Evolutionary conservation across 2,329 filamentous ascomycete species (phyloP), one percentile per base, ranked within the genome.

Genomic region (Byssothecium circinans): DNA sequence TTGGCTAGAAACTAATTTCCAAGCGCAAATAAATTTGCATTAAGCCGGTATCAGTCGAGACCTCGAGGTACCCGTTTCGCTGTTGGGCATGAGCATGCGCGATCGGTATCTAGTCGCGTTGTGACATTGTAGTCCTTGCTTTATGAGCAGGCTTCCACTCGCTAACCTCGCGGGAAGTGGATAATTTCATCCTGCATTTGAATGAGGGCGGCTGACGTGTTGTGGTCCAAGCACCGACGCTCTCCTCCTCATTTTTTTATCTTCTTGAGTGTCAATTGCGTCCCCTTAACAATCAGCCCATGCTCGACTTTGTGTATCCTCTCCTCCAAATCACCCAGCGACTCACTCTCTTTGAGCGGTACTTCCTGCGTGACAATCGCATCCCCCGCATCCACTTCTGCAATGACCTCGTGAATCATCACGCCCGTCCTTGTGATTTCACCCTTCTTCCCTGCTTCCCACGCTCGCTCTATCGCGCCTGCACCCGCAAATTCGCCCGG

Each of bases 371-470:
- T 80, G 51, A 91, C 63, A 58, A 95, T 86, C 8, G 88, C 85
- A 54, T 81, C 77, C 2, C 91, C 91, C 62, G 86, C 81, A 74
- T 96, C 91, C 45, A 96, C 89, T 68, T 92, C 83, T 8, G 66
- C 65, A 60, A 79, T 78, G 14, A 95, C 90, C 71, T 91, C 86
- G 73, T 96, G 91, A 14, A 90, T 84, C 91, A 95, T 96, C 44
- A 95, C 85, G 0, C 91, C 91, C 0, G 83, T 91, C 55, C 79
- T 80, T 55, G 80, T 80, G 56, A 87, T 79, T 60, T 85, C 81
- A 8, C 89, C 80, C 54, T 80, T 81, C 65, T 84, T 71, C 66
- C 88, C 91, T 47, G 89, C 89, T 38, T 82, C 78, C 71, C 84
- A 90, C 2, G 91, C 89, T 19, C 89, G 79, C 60, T 87, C 83